A percentile compares a stretch with the other conserved stretches of the same genome.
These are phyloP conservation scores for Huntiella abstrusa DNA, from an alignment of 2,329 filamentous ascomycete genomes.

Conservation along the genomic window DNA sequence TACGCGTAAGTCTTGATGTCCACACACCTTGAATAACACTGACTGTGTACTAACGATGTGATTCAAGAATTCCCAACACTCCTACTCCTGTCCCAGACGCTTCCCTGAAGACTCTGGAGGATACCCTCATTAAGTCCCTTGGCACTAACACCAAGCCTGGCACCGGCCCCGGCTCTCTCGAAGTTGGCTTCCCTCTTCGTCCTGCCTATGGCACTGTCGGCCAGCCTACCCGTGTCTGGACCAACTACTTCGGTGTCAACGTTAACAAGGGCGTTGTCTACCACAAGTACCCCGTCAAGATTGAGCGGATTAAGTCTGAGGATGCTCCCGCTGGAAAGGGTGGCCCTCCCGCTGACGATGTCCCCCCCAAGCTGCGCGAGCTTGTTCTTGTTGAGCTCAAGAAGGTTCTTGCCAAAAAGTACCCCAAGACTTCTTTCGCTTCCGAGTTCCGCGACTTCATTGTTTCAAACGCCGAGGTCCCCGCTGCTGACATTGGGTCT, in stretches of 20 bases:
- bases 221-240: slow-evolving; percentile 26
- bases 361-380: slow-evolving; percentile 27
- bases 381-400: slow-evolving; percentile 24
- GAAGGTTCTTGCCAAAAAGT: slow-evolving; percentile 17
- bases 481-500: neutral
- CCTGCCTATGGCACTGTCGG: slow-evolving; percentile 31
- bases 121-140: slow-evolving; percentile 19
- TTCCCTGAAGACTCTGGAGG: slow-evolving; percentile 21
- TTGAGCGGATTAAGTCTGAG: slow-evolving; percentile 6
- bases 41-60: slow-evolving; percentile 5
- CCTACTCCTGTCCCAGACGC: slow-evolving; percentile 15
- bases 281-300: slow-evolving; percentile 26
- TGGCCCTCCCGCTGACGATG: slow-evolving; percentile 13
- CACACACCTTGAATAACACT: neutral
- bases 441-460: slow-evolving; percentile 34
- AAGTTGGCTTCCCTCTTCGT: slow-evolving; percentile 23
- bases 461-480: slow-evolving; percentile 10
- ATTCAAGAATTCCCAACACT: slow-evolving; percentile 9
- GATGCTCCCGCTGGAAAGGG: slow-evolving; percentile 3
- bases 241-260: slow-evolving; percentile 33
- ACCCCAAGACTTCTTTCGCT: slow-evolving; percentile 19
- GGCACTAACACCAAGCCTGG: slow-evolving; percentile 20
- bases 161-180: slow-evolving; percentile 8
- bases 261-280: slow-evolving; percentile 19
- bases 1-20: slow-evolving; percentile 9